Percentiles rank a stretch among this genome's conserved stretches.
Evolutionary conservation across 306 rosid genomes (phyloP).

Genomic region (Mimosa bimucronata): DNA sequence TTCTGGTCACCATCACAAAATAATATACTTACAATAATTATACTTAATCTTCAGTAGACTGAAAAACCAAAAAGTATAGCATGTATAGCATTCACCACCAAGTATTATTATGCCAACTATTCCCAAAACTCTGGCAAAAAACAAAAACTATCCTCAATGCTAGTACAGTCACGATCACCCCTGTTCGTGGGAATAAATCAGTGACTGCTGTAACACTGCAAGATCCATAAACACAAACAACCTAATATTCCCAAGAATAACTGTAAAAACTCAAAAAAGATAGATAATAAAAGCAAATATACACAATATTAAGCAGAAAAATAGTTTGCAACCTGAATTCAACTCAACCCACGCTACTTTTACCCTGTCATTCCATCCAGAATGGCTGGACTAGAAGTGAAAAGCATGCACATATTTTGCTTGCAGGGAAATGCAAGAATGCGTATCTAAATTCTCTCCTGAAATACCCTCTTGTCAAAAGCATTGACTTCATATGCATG

Average conservation of each 20-base stretch:
- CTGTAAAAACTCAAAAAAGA: constrained; percentile 2
- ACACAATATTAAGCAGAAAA: constrained; percentile 13
- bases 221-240: not conserved
- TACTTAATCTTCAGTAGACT: not conserved
- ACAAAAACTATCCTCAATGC: not conserved
- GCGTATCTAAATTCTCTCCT: not conserved
- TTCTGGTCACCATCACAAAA: not conserved
- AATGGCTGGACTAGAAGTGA: constrained; percentile 16
- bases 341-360: not conserved
- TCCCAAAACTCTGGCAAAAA: too few relatives aligned
- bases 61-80: not conserved
- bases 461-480: not conserved
- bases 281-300: constrained; percentile 14
- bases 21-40: not conserved
- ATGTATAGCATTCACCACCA: not conserved
- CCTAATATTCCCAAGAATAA: constrained; percentile 2
- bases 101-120: not conserved
- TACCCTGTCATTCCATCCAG: not conserved
- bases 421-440: constrained; percentile 5
- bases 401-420: not conserved
- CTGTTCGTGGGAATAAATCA: not conserved
- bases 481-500: not conserved
- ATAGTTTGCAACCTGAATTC: constrained; percentile 4
- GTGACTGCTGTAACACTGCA: not conserved
- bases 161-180: not conserved